Evolutionary conservation across 768 basidiomycete species (phyloP).

Genomic region (Panus rudis): DNA sequence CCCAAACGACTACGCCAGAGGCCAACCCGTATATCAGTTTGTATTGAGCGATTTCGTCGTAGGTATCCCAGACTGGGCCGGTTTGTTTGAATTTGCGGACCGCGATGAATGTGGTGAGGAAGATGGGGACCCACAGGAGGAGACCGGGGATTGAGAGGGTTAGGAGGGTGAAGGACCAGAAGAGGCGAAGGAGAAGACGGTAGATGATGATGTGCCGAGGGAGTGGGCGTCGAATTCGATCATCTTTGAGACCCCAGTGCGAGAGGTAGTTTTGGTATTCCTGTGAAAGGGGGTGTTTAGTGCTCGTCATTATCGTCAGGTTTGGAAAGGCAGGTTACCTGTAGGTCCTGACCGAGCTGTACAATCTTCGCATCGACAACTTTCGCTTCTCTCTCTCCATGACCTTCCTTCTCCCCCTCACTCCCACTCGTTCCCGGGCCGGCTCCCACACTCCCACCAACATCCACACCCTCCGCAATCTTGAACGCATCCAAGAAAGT

Average conservation of each 20-base stretch:
- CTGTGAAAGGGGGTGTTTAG: too few species aligned
- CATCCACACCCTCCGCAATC: constrained; percentile 14
- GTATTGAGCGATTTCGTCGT: constrained; percentile 87
- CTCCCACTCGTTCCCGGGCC: constrained; percentile 6
- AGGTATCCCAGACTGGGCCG: constrained; percentile 79
- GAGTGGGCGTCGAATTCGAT: constrained; percentile 68
- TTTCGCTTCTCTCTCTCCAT: constrained; percentile 11
- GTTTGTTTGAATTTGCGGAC: constrained; percentile 74
- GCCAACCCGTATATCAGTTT: constrained; percentile 79
- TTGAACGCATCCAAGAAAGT: constrained; percentile 77
- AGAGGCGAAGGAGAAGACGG: constrained; percentile 58
- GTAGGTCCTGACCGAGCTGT: constrained; percentile 42
- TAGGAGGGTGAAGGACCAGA: constrained; percentile 58
- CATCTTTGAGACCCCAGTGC: constrained; percentile 72
- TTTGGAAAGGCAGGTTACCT: constrained; percentile 34
- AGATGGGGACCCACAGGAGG: constrained; percentile 77
- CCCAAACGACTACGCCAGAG: constrained; percentile 67
- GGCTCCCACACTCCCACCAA: too few species aligned
- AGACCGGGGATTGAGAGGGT: constrained; percentile 69
- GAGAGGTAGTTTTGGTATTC: constrained; percentile 68
- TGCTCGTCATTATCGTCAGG: not conserved
- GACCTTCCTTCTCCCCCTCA: constrained; percentile 3
- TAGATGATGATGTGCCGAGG: constrained; percentile 44
- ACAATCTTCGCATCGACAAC: constrained; percentile 21
- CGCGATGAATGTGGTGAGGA: constrained; percentile 59